Percentiles rank a stretch among this genome's conserved stretches.
Conservation (phyloP, 2,329 filamentous ascomycete genomes). For the Amauroascus niger region DNA sequence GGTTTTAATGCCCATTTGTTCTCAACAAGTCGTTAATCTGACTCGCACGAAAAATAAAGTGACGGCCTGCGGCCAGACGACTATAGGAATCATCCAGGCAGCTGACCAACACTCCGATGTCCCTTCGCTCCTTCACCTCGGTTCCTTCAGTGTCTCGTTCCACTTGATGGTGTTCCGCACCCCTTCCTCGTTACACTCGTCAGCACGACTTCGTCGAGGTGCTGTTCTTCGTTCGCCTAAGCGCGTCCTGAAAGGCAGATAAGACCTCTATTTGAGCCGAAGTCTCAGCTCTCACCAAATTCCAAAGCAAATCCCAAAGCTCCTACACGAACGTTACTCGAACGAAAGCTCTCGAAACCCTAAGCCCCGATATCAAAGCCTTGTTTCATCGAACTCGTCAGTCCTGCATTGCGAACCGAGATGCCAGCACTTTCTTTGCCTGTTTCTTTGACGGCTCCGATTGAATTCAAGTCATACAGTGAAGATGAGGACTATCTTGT, state of each 20-base stretch:
- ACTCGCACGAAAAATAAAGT: too few species aligned
- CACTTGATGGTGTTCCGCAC: too few species aligned
- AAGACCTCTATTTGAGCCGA: not conserved
- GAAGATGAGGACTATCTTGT: slow-evolving; percentile 9
- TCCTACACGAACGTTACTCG: not conserved
- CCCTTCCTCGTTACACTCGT: not conserved
- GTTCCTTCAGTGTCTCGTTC: too few species aligned
- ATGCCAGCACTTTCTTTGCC: not conserved
- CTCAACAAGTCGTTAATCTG: too few species aligned
- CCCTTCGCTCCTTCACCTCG: too few species aligned
- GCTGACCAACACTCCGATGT: too few species aligned
- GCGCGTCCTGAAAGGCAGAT: not conserved
- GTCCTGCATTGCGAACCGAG: not conserved
- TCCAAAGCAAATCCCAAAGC: not conserved
- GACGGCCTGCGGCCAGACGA: too few species aligned
- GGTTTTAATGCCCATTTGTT: too few species aligned
- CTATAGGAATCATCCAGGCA: too few species aligned
- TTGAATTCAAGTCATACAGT: slow-evolving; percentile 5
- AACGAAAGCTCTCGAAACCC: not conserved
- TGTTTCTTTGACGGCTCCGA: not conserved
- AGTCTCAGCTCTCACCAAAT: not conserved
- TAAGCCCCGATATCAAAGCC: not conserved
- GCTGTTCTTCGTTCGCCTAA: too few species aligned
- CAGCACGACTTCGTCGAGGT: not conserved
- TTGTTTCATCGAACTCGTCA: not conserved